These are phyloP conservation scores for Mrakia gelida DNA, from an alignment of 768 basidiomycete genomes.

Conservation along the genomic window DNA sequence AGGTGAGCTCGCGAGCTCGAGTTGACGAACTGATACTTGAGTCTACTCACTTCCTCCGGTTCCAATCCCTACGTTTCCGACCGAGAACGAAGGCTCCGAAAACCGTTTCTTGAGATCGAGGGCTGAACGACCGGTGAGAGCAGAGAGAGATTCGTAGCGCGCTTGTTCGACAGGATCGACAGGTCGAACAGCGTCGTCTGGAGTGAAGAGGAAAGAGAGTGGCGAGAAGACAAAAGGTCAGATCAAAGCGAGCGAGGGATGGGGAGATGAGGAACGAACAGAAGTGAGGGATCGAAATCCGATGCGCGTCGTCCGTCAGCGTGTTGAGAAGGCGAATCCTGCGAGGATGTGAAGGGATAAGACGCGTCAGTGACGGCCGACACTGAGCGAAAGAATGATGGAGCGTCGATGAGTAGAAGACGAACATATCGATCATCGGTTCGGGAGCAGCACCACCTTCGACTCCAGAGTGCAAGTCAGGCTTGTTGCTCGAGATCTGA, in stretches of 20 bases:
- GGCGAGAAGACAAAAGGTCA: neutral
- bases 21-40: neutral
- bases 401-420: neutral
- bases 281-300: constrained; percentile 71
- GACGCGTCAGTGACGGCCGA: no score
- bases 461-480: constrained; percentile 88
- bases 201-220: no score
- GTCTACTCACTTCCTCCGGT: neutral
- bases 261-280: constrained; percentile 56
- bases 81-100: constrained; percentile 84
- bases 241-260: neutral
- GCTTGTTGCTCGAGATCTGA: constrained; percentile 64
- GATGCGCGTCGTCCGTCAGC: constrained; percentile 54
- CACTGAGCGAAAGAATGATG: neutral
- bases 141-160: constrained; percentile 64
- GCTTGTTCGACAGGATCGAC: constrained; percentile 63
- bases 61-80: constrained; percentile 63
- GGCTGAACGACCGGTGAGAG: constrained; percentile 63
- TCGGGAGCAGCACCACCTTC: constrained; percentile 84
- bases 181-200: constrained; percentile 62
- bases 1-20: neutral
- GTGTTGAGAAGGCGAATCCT: constrained; percentile 76
- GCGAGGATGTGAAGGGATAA: neutral
- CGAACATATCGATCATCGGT: constrained; percentile 89
- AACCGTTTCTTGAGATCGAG: constrained; percentile 70